phyloP scores from a whole-genome alignment of 1,284 basidiomycete species.

The Tylopilus orsonianus region DNA sequence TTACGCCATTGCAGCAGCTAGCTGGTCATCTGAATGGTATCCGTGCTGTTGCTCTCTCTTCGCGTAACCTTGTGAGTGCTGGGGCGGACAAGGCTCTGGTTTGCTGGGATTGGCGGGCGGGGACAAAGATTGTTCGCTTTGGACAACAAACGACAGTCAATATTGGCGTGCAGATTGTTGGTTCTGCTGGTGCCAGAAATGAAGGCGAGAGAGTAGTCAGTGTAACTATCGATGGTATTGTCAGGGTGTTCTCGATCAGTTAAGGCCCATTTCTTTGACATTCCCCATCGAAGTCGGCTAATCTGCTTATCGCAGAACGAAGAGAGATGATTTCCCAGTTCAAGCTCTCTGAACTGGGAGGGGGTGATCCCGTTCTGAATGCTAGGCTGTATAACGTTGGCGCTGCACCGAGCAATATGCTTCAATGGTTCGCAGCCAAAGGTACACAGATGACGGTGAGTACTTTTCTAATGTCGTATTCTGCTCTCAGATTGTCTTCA shows the following conservation, averaged over 20 bases:
- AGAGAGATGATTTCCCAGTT: slow-evolving; percentile 92
- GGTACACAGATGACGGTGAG: slow-evolving; percentile 86
- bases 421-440: slow-evolving; percentile 92
- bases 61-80: slow-evolving; percentile 83
- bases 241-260: slow-evolving; percentile 88
- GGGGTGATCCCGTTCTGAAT: slow-evolving; percentile 60
- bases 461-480: background rate
- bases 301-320: slow-evolving; percentile 42
- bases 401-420: slow-evolving; percentile 76
- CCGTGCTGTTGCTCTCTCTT: slow-evolving; percentile 83
- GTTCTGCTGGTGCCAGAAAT: slow-evolving; percentile 41
- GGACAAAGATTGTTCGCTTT: slow-evolving; percentile 85
- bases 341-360: slow-evolving; percentile 80
- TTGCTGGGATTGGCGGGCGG: slow-evolving; percentile 86
- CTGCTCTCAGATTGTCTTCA: slow-evolving; percentile 27
- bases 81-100: slow-evolving; percentile 89
- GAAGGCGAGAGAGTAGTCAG: slow-evolving; percentile 81
- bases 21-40: slow-evolving; percentile 81
- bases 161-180: slow-evolving; percentile 84
- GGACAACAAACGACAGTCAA: slow-evolving; percentile 93
- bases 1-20: slow-evolving; percentile 79
- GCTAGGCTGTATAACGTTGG: slow-evolving; percentile 74
- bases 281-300: slow-evolving; percentile 1
- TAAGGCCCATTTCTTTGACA: slow-evolving; percentile 37
- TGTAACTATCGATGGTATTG: slow-evolving; percentile 90